These are phyloP conservation scores for Melaleuca quinquenervia DNA, from an alignment of 345 rosid genomes.

Conservation along the genomic window DNA sequence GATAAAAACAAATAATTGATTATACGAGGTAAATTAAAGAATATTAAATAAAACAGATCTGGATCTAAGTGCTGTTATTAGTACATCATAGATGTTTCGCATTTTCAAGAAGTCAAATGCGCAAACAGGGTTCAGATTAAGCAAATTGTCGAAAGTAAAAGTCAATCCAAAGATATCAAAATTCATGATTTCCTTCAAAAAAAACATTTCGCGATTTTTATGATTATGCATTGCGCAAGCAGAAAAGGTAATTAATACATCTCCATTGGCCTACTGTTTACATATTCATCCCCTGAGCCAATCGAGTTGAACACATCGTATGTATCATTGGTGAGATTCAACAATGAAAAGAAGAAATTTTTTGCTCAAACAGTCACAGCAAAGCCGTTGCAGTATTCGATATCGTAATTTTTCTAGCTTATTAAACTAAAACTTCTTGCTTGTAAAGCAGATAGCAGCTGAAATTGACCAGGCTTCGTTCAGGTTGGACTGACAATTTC, in stretches of 20 bases:
- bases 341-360: neutral
- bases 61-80: neutral
- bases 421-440: neutral
- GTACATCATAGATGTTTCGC: neutral
- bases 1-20: neutral
- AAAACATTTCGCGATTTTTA: neutral
- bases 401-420: neutral
- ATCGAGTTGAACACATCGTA: neutral
- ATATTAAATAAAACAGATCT: neutral
- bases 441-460: neutral
- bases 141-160: neutral
- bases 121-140: neutral
- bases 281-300: neutral
- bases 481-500: neutral
- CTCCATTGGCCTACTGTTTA: neutral
- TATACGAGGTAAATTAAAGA: accelerated
- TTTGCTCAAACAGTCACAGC: neutral
- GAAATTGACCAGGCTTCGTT: neutral
- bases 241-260: neutral
- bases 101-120: neutral
- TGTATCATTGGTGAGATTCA: neutral
- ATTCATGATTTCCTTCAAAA: neutral
- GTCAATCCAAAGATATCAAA: neutral
- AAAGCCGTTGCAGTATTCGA: neutral
- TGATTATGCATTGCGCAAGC: neutral